Evolutionary conservation across 352 stramenopile genomes (phyloP).

Genomic region (Phytophthora pinifolia): DNA sequence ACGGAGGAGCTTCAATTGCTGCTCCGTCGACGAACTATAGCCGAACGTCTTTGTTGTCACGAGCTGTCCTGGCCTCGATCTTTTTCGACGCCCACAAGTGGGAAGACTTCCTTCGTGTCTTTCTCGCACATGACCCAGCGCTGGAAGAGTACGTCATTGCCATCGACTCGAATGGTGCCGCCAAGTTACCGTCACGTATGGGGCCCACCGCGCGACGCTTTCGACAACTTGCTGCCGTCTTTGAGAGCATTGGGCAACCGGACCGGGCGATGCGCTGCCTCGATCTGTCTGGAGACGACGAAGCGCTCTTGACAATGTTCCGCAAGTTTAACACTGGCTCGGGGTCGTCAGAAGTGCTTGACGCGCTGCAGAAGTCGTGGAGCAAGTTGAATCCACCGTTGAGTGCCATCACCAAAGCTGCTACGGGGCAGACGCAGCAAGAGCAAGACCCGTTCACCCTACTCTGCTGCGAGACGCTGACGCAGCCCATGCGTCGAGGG

Average conservation of each 20-base stretch:
- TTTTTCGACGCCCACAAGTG: slow-evolving; percentile 56
- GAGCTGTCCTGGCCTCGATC: slow-evolving; percentile 44
- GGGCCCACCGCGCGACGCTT: slow-evolving; percentile 40
- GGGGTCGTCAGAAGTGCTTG: slow-evolving; percentile 30
- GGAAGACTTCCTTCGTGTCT: slow-evolving; percentile 54
- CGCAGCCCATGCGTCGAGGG: slow-evolving; percentile 64
- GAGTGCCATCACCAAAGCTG: slow-evolving; percentile 40
- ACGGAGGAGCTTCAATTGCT: slow-evolving; percentile 11
- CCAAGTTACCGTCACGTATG: slow-evolving; percentile 67
- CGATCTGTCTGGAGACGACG: slow-evolving; percentile 71
- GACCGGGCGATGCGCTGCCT: slow-evolving; percentile 62
- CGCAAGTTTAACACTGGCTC: slow-evolving; percentile 22
- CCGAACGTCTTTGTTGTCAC: slow-evolving; percentile 41
- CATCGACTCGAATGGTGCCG: slow-evolving; percentile 38
- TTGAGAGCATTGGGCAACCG: slow-evolving; percentile 54
- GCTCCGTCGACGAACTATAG: slow-evolving; percentile 40
- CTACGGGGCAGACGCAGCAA: slow-evolving; percentile 4
- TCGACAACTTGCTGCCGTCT: slow-evolving; percentile 39
- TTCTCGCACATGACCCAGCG: slow-evolving; percentile 47
- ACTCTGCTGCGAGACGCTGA: slow-evolving; percentile 65
- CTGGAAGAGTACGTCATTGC: slow-evolving; percentile 73
- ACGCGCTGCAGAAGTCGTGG: slow-evolving; percentile 56
- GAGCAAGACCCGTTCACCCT: slow-evolving; percentile 57
- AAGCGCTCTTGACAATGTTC: slow-evolving; percentile 55
- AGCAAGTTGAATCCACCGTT: slow-evolving; percentile 53